A percentile compares a stretch with the other conserved stretches of the same genome.
These are phyloP conservation scores for Sclerotinia glacialis DNA, from an alignment of 2,329 filamentous ascomycete species.

Conservation along the genomic window DNA sequence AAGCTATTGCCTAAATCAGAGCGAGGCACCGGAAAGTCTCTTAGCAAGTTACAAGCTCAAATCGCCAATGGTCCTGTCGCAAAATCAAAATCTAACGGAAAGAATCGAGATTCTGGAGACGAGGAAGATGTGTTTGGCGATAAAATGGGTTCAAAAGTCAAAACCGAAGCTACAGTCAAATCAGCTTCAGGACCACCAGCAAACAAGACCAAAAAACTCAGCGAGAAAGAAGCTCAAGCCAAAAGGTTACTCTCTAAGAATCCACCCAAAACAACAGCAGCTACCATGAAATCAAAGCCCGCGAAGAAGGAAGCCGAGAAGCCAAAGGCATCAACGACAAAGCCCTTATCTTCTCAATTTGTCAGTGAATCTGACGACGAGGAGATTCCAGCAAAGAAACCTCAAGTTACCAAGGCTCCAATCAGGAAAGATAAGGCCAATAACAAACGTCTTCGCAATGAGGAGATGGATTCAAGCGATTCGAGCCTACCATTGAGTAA, in stretches of 20 bases:
- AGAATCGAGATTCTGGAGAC: constrained; percentile 50
- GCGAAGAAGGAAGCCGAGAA: constrained; percentile 28
- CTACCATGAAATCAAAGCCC: constrained; percentile 24
- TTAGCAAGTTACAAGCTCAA: constrained; percentile 60
- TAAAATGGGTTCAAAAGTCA: constrained; percentile 39
- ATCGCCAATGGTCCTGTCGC: constrained; percentile 53
- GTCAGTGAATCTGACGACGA: constrained; percentile 39
- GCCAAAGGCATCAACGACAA: constrained; percentile 12
- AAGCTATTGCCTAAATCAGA: constrained; percentile 57
- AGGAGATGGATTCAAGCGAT: constrained; percentile 35
- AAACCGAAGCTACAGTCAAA: constrained; percentile 47
- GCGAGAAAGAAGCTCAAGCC: constrained; percentile 52
- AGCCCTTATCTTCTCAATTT: constrained; percentile 36
- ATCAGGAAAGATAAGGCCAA: constrained; percentile 43
- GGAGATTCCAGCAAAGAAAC: constrained; percentile 23
- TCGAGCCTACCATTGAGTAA: constrained; percentile 37
- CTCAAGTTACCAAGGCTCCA: constrained; percentile 36
- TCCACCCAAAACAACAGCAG: constrained; percentile 32
- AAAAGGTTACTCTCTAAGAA: constrained; percentile 52
- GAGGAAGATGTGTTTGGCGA: constrained; percentile 41
- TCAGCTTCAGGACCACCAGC: constrained; percentile 52
- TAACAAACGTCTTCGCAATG: constrained; percentile 52
- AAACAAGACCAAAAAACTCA: constrained; percentile 56
- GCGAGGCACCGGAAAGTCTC: constrained; percentile 56
- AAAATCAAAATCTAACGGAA: constrained; percentile 52